Percentiles rank a stretch among this genome's conserved stretches.
These are phyloP conservation scores for Arthrinium puccinioides DNA, from an alignment of 2,329 filamentous ascomycete genomes.

Conservation along the genomic window DNA sequence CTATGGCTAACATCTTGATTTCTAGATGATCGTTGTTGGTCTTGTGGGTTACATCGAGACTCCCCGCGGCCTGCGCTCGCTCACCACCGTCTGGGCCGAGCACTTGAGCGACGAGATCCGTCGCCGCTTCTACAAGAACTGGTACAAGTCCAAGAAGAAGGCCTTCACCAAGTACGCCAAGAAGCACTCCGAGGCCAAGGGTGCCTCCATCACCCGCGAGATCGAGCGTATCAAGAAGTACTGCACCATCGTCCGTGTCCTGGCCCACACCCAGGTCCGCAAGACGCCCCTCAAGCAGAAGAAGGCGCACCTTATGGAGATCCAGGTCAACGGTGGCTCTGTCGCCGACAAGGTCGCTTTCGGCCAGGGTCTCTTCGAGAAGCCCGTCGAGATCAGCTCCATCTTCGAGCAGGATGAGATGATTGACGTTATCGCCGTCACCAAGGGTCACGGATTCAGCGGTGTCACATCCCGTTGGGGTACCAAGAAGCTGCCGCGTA, in stretches of 20 bases:
- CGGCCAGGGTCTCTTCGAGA: conserved; percentile 95
- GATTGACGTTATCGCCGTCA: conserved; percentile 98
- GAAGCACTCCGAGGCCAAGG: conserved; percentile 94
- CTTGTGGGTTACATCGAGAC: conserved; percentile 99
- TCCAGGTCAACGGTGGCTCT: conserved; percentile 98
- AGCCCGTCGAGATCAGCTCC: conserved; percentile 85
- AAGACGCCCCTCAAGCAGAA: conserved; percentile 99
- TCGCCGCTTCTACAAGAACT: conserved; percentile 99
- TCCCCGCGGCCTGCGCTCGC: conserved; percentile 95
- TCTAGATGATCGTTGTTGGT: conserved; percentile 98
- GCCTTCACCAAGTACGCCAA: conserved; percentile 99
- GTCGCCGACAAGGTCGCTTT: conserved; percentile 96
- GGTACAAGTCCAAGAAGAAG: conserved; percentile 99
- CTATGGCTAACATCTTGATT: conserved; percentile 62
- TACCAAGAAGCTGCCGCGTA: conserved; percentile 99
- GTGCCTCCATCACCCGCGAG: conserved; percentile 87
- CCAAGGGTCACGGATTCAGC: conserved; percentile 98
- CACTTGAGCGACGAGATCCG: conserved; percentile 98
- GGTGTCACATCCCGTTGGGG: conserved; percentile 98
- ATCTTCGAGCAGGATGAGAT: conserved; percentile 99
- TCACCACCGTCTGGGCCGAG: conserved; percentile 99
- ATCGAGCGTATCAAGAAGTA: conserved; percentile 99
- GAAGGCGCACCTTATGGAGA: conserved; percentile 99
- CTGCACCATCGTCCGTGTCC: conserved; percentile 98
- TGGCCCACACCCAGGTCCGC: conserved; percentile 98